Percentiles rank a stretch among this genome's conserved stretches.
Conservation (phyloP, 2,329 filamentous ascomycete species). For the Leptodontidium sp. region DNA sequence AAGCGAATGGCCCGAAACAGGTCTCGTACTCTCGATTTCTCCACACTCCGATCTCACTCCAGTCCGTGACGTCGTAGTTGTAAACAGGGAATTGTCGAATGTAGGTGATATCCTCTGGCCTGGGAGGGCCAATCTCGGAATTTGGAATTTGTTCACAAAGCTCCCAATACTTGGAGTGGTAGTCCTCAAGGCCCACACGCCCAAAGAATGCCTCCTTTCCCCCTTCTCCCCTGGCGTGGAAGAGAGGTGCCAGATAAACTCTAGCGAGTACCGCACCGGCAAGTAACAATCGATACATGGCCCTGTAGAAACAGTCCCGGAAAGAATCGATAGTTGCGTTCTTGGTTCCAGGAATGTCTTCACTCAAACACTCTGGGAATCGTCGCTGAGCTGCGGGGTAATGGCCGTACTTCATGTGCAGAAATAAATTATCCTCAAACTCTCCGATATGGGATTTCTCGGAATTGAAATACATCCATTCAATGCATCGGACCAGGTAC, state of each 20-base stretch:
- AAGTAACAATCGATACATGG: constrained; percentile 34
- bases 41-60: constrained; percentile 30
- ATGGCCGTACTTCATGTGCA: constrained; percentile 21
- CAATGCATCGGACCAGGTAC: constrained; percentile 32
- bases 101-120: constrained; percentile 25
- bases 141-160: constrained; percentile 5
- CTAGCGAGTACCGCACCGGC: constrained; percentile 34
- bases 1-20: constrained; percentile 31
- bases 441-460: background rate
- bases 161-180: constrained; percentile 12
- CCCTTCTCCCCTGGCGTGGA: constrained; percentile 29
- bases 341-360: constrained; percentile 27
- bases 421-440: constrained; percentile 14
- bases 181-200: constrained; percentile 15
- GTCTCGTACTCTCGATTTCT: constrained; percentile 31
- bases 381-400: constrained; percentile 28
- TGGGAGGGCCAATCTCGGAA: constrained; percentile 17
- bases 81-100: constrained; percentile 32
- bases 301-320: constrained; percentile 31
- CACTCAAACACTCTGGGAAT: constrained; percentile 30
- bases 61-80: constrained; percentile 33
- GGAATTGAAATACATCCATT: constrained; percentile 31
- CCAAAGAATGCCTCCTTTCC: constrained; percentile 23
- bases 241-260: constrained; percentile 30
- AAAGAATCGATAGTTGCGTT: constrained; percentile 33